A percentile compares a stretch with the other conserved stretches of the same genome.
These are phyloP conservation scores for Phaeosphaeria sp. DNA, from an alignment of 2,329 filamentous ascomycete species.

Conservation along the genomic window DNA sequence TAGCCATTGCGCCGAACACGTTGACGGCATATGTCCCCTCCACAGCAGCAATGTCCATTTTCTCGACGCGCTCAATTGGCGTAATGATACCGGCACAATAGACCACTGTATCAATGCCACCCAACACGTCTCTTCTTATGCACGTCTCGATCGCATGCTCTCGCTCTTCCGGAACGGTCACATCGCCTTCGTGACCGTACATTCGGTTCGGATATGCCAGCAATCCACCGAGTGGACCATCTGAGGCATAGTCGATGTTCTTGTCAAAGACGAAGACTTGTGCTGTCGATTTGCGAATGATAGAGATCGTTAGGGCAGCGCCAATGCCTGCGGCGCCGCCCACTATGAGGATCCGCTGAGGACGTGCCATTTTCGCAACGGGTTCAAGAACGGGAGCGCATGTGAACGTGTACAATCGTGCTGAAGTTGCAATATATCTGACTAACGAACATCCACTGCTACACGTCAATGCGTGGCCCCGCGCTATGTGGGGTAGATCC, in stretches of 20 bases:
- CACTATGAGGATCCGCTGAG: slow-evolving; percentile 31
- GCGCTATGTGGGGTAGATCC: slow-evolving; percentile 1
- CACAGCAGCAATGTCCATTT: slow-evolving; percentile 22
- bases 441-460: neutral
- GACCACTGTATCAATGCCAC: slow-evolving; percentile 31
- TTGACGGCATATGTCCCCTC: slow-evolving; percentile 31
- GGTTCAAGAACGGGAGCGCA: neutral
- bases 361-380: neutral
- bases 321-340: slow-evolving; percentile 34
- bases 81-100: slow-evolving; percentile 33
- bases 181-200: slow-evolving; percentile 15
- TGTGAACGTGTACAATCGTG: slow-evolving; percentile 1
- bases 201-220: slow-evolving; percentile 3
- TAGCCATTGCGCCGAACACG: slow-evolving; percentile 33
- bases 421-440: neutral
- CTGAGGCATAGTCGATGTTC: slow-evolving; percentile 11
- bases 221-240: neutral
- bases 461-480: neutral
- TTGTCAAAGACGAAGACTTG: slow-evolving; percentile 18
- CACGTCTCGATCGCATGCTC: slow-evolving; percentile 21
- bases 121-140: slow-evolving; percentile 10
- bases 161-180: slow-evolving; percentile 7
- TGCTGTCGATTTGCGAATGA: slow-evolving; percentile 1
- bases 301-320: slow-evolving; percentile 1
- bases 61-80: slow-evolving; percentile 27